Conservation (phyloP, 257 asterid species). For the Solanum ossicruentum region DNA sequence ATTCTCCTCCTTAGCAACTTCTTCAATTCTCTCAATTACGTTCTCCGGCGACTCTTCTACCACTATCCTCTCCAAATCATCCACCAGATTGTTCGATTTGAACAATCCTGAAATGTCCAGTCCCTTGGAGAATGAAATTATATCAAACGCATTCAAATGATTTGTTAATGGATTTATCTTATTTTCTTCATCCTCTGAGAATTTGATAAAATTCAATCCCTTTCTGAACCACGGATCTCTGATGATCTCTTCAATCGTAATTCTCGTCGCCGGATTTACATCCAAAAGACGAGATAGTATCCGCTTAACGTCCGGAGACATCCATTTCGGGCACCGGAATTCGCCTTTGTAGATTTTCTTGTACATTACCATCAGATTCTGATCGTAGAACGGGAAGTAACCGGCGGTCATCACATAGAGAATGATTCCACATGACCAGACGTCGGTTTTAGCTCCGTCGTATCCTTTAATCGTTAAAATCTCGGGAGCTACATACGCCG, state of each 20-base stretch:
- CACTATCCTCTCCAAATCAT: conserved; percentile 42
- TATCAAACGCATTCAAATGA: conserved; percentile 56
- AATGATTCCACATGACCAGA: conserved; percentile 77
- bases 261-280: conserved; percentile 53
- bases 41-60: conserved; percentile 49
- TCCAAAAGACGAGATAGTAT: conserved; percentile 55
- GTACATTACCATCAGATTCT: conserved; percentile 50
- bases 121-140: conserved; percentile 69
- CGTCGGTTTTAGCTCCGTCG: conserved; percentile 70
- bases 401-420: conserved; percentile 51
- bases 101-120: conserved; percentile 58
- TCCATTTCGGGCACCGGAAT: neutral
- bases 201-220: conserved; percentile 29
- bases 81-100: conserved; percentile 2
- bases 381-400: conserved; percentile 57
- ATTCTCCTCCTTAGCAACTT: conserved; percentile 31
- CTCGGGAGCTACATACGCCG: conserved; percentile 97
- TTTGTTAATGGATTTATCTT: neutral
- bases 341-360: conserved; percentile 18
- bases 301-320: conserved; percentile 22
- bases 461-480: conserved; percentile 66
- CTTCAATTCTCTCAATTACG: conserved; percentile 37
- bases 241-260: conserved; percentile 60
- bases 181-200: conserved; percentile 16
- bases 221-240: conserved; percentile 65